Evolutionary conservation across 176 grass and related monocot genomes (phyloP).

Genomic region (Microstegium vimineum): DNA sequence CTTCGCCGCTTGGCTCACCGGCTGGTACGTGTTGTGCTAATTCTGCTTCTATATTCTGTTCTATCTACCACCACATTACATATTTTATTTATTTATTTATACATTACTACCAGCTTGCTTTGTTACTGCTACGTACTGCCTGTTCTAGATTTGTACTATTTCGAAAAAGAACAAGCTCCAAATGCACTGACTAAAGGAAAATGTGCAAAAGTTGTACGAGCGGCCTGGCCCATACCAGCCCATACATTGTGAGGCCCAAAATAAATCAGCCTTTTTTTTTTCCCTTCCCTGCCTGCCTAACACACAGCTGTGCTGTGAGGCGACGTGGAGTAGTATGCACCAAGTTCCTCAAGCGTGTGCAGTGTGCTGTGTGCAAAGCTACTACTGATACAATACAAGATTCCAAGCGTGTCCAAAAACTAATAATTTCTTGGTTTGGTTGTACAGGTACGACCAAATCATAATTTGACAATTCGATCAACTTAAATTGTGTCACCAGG

Average conservation of each 20-base stretch:
- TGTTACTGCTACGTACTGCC: too few relatives aligned
- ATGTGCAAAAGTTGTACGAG: neutral
- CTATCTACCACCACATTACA: too few relatives aligned
- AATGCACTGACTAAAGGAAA: neutral
- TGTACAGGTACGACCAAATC: neutral
- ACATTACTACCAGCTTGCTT: too few relatives aligned
- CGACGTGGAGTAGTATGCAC: neutral
- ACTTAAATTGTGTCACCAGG: neutral
- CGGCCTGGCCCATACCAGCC: neutral
- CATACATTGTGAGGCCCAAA: neutral
- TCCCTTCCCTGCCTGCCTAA: neutral
- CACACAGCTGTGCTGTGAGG: too few relatives aligned
- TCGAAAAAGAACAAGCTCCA: neutral
- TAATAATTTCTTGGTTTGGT: neutral
- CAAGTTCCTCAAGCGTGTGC: neutral
- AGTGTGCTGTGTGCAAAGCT: too few relatives aligned
- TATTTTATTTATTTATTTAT: too few relatives aligned
- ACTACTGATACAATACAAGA: neutral
- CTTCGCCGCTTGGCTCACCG: constrained; percentile 78
- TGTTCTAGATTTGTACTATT: neutral
- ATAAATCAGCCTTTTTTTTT: neutral
- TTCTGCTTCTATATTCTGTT: too few relatives aligned
- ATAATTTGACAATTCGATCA: neutral
- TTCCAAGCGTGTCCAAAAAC: neutral
- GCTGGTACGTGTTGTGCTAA: constrained; percentile 45